Evolutionary conservation across 495 filamentous ascomycete genomes (phyloP), one percentile per base, ranked within the genome.

Genomic region (Entonaema liquescens): DNA sequence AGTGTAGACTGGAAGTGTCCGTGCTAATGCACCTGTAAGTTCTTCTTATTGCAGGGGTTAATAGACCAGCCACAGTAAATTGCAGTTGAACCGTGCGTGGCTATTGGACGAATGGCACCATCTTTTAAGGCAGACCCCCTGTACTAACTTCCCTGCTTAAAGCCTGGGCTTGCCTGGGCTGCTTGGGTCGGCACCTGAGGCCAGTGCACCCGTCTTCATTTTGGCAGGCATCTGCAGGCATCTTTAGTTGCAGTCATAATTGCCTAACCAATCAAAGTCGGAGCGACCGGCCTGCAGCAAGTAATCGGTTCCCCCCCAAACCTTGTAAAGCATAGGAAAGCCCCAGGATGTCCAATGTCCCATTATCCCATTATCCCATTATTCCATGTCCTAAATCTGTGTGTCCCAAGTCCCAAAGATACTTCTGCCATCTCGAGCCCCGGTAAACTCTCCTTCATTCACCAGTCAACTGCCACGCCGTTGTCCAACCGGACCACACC

Each of bases 401-500:
- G 17, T n/a, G n/a, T n/a, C n/a, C n/a, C n/a, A n/a, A n/a, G n/a
- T 47, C 42, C 42, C 42, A 65, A 64, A 55, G 64, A 68, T 71
- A 72, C 53, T 72, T 72, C 70, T 72, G 60, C 49, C 29, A 57
- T 65, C 65, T 54, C 50, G 26, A 31, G 65, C 61, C 70, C 70
- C 56, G 52, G 65, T 65, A 69, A 73, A 68, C 57, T 65, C 61
- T 69, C 65, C 65, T 54, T 73, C 36, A 42, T 44, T 62, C 62
- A 65, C 70, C 65, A 69, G 28, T 73, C 57, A 69, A 68, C 68
- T 62, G 53, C 38, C 65, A 65, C 40, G 70, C 70, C 57, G 62
- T 73, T 69, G 65, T 66, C 65, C 70, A 68, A 69, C 70, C 62
- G 65, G 70, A 55, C 65, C 57, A 69, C 62, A 69, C 59, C 70